These are phyloP conservation scores for Bremia lactucae DNA, from an alignment of 352 stramenopile genomes.

Conservation along the genomic window DNA sequence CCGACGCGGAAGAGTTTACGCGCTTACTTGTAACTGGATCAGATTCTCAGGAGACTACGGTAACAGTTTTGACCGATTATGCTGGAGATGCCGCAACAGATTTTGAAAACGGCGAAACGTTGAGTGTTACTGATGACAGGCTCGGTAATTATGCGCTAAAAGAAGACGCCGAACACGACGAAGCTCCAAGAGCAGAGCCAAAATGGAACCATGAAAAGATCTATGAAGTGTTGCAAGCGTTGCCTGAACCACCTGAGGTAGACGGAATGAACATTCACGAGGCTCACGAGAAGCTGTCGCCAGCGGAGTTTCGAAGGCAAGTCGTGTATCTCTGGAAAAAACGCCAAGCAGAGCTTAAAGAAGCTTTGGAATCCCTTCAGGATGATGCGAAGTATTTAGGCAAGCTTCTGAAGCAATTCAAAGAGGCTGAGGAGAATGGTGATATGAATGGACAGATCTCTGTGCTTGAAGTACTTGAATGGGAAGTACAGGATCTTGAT, in stretches of 20 bases:
- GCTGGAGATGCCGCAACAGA: slow-evolving; percentile 32
- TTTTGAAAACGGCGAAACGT: slow-evolving; percentile 12
- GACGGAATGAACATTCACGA: slow-evolving; percentile 74
- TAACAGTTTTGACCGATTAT: slow-evolving; percentile 51
- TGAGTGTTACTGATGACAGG: slow-evolving; percentile 11
- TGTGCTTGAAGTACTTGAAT: slow-evolving; percentile 64
- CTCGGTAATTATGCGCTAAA: slow-evolving; percentile 2
- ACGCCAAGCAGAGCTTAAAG: slow-evolving; percentile 69
- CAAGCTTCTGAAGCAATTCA: slow-evolving; percentile 62
- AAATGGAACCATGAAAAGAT: slow-evolving; percentile 85
- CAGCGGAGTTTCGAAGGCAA: slow-evolving; percentile 56
- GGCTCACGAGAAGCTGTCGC: slow-evolving; percentile 51
- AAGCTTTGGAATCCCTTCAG: slow-evolving; percentile 66
- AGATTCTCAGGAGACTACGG: slow-evolving; percentile 22
- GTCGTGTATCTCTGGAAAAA: slow-evolving; percentile 78
- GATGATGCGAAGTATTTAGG: slow-evolving; percentile 72
- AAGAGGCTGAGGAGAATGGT: slow-evolving; percentile 39
- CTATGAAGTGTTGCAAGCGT: slow-evolving; percentile 64
- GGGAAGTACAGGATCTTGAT: slow-evolving; percentile 82
- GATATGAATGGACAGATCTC: slow-evolving; percentile 38
- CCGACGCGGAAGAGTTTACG: slow-evolving; percentile 19
- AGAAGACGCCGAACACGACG: slow-evolving; percentile 10
- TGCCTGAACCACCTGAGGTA: slow-evolving; percentile 61
- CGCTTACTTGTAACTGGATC: slow-evolving; percentile 26
- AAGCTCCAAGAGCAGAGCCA: slow-evolving; percentile 30